Evolutionary conservation across 1,139 yeast species (phyloP).

Genomic region (Geotrichum europaeum): DNA sequence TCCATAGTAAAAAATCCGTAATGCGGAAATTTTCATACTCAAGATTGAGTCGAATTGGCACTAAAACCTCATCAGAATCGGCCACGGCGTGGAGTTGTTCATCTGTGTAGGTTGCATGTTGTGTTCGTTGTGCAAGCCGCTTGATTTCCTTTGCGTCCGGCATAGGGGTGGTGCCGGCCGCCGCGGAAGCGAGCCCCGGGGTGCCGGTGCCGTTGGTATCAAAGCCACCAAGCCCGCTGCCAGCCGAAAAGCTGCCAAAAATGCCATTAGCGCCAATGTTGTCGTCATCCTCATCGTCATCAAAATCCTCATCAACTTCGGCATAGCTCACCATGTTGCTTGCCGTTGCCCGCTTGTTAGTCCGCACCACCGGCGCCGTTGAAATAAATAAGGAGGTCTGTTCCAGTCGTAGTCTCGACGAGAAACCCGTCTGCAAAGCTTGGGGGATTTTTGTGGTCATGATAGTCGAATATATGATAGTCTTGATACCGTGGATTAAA

Average conservation of each 20-base stretch:
- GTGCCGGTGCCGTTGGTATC: neutral
- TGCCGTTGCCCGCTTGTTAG: constrained; percentile 63
- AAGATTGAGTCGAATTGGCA: constrained; percentile 73
- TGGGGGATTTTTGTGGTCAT: constrained; percentile 44
- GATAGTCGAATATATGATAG: neutral
- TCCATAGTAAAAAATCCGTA: constrained; percentile 87
- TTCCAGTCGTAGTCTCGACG: constrained; percentile 58
- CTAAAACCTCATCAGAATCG: constrained; percentile 42
- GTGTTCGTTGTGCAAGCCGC: constrained; percentile 29
- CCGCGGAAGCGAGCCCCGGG: neutral
- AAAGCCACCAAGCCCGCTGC: neutral
- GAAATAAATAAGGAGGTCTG: constrained; percentile 65
- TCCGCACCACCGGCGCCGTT: constrained; percentile 65
- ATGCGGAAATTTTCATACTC: constrained; percentile 61
- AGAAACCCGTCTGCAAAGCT: constrained; percentile 65
- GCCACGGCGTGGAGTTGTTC: constrained; percentile 35
- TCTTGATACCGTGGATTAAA: neutral
- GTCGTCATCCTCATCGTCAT: constrained; percentile 54
- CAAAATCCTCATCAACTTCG: constrained; percentile 71
- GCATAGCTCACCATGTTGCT: constrained; percentile 70
- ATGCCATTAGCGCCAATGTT: constrained; percentile 12
- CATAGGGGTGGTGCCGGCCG: constrained; percentile 5
- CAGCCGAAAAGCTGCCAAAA: neutral
- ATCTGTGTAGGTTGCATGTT: constrained; percentile 33
- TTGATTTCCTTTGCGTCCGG: constrained; percentile 24